Base-by-base conservation (phyloP, 1,284 basidiomycete species). In the Pyrrhoderma noxium region DNA sequence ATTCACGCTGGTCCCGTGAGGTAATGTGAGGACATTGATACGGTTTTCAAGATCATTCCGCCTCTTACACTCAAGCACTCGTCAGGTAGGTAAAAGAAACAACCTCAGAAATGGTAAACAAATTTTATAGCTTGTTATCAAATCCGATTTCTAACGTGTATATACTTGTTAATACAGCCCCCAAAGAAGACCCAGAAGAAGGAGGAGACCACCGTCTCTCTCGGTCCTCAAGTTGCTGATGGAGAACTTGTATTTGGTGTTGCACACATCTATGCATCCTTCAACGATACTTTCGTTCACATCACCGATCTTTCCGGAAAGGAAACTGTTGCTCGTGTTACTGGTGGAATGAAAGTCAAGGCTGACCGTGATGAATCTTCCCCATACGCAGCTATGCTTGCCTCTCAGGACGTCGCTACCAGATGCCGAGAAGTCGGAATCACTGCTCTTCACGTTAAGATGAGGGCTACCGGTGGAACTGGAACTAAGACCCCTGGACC, bases 271-370 rank as follows among this genome's bases (percentile, higher is more conserved):
- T 96, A 89, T 64, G 93, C 93, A 46, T 93, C 89, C 44, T 99
- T 99, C 85, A 99, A 99, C 77, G 95, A 99, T 70, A 99, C 96
- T 60, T 99, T 99, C 73, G 95, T 99, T 62, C 96, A 99, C 71
- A 80, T 99, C 64, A 99, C 95, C 70, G 96, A 99, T 89, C 78
- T 98, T 57, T 93, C 94, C 40, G 96, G 95, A 66, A 94, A 92
- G 79, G 95, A 99, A 80, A 99, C 95, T 67, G 92, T 99, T 75
- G 89, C 89, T 64, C 93, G 95, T 70, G 93, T 98, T 60, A 99
- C 95, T 61, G 89, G 90, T 67, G 95, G 95, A 60, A 99, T 99
- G 96, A 99, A 99, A 79, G 95, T 99, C 77, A 99, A 99, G 80
- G 96, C 95, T 38, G 95, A 99, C 74, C 91, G 96, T 75, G 95